A percentile compares a stretch with the other conserved stretches of the same genome.
phyloP scores from a whole-genome alignment of 805 yeast genomes.

The Tetrapisispora fleetii region DNA sequence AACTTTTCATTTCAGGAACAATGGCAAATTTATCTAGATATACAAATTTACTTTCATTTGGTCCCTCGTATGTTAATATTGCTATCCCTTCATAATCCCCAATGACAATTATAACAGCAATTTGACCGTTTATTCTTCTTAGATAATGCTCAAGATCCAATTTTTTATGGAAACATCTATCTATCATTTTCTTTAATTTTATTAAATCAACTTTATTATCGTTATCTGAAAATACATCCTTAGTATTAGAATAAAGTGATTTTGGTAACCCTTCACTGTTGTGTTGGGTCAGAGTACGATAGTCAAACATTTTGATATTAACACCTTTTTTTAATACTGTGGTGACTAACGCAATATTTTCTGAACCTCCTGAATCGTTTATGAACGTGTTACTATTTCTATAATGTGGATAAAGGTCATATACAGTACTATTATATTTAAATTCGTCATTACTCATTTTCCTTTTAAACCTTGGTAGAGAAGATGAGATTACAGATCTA shows the following conservation, averaged over 20 bases:
- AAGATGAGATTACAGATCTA: constrained; percentile 80
- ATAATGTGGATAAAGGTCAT: not conserved
- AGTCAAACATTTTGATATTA: constrained; percentile 24
- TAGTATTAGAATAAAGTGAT: constrained; percentile 1
- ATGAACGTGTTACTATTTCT: not conserved
- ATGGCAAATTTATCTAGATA: constrained; percentile 94
- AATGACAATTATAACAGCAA: constrained; percentile 73
- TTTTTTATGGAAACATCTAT: constrained; percentile 66
- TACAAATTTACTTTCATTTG: constrained; percentile 38
- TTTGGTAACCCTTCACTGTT: constrained; percentile 25
- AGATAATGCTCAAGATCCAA: constrained; percentile 63
- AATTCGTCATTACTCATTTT: not conserved
- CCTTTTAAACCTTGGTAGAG: constrained; percentile 57
- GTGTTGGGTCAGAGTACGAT: constrained; percentile 10
- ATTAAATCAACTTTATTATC: constrained; percentile 38
- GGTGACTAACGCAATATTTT: constrained; percentile 36
- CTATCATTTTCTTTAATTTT: constrained; percentile 52
- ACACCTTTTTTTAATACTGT: constrained; percentile 75
- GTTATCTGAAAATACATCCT: not conserved
- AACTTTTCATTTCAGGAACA: constrained; percentile 71
- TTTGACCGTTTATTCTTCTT: constrained; percentile 47
- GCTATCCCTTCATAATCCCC: constrained; percentile 97
- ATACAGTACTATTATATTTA: not conserved
- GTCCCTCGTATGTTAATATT: constrained; percentile 73
- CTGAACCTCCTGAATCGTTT: not conserved